These are phyloP conservation scores for Leptographium galeiforme DNA, from an alignment of 2,329 filamentous ascomycete genomes.

Conservation along the genomic window DNA sequence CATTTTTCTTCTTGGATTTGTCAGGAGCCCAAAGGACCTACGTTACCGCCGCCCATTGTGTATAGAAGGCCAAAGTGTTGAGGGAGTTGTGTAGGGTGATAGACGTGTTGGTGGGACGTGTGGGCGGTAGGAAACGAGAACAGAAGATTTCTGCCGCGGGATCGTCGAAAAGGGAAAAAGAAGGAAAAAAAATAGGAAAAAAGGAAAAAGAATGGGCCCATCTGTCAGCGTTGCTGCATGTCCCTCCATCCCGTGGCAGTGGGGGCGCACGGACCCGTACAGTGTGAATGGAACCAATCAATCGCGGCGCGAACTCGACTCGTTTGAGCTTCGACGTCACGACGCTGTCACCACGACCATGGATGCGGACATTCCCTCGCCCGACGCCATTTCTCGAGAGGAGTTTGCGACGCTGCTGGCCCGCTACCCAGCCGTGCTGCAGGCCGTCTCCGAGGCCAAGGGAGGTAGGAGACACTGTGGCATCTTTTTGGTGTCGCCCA, in stretches of 20 bases:
- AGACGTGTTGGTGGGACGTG: neutral
- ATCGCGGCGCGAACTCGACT: too few species aligned
- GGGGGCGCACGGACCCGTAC: too few species aligned
- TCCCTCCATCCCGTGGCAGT: too few species aligned
- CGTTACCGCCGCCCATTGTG: slow-evolving; percentile 22
- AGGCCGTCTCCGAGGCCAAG: slow-evolving; percentile 29
- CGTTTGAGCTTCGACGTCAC: too few species aligned
- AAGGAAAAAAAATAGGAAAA: too few species aligned
- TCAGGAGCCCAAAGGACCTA: slow-evolving; percentile 9
- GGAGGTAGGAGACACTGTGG: slow-evolving; percentile 18
- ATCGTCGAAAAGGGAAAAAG: too few species aligned
- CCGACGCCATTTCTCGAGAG: slow-evolving; percentile 1
- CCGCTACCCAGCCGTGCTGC: slow-evolving; percentile 23
- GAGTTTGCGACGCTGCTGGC: slow-evolving; percentile 4
- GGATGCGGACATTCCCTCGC: neutral
- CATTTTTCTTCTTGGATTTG: neutral
- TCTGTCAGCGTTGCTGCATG: too few species aligned
- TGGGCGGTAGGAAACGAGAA: too few species aligned
- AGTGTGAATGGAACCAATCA: too few species aligned
- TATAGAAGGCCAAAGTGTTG: too few species aligned
- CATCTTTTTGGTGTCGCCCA: neutral
- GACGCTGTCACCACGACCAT: neutral
- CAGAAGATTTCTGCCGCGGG: too few species aligned
- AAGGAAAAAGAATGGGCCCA: too few species aligned
- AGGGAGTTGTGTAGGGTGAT: neutral